These are phyloP conservation scores for Colletotrichum viniferum DNA, from an alignment of 2,329 filamentous ascomycete species.

Conservation along the genomic window DNA sequence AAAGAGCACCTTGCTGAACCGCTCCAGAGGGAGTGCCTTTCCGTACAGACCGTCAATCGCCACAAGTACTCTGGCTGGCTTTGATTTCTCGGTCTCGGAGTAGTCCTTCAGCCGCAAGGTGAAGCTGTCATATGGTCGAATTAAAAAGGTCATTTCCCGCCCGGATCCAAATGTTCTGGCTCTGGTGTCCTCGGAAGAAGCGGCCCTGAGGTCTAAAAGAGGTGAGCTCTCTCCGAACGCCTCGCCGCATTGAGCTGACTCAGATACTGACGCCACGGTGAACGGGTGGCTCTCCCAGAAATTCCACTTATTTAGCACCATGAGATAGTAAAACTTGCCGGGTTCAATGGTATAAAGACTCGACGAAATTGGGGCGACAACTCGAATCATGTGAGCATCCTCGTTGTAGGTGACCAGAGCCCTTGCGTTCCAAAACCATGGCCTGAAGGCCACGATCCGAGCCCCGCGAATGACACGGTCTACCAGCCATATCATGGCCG, in stretches of 20 bases:
- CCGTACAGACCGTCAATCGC: slow-evolving; percentile 52
- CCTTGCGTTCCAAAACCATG: slow-evolving; percentile 36
- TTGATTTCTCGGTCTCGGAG: slow-evolving; percentile 28
- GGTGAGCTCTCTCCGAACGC: slow-evolving; percentile 33
- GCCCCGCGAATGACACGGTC: slow-evolving; percentile 51
- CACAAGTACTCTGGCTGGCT: slow-evolving; percentile 32
- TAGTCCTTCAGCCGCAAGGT: slow-evolving; percentile 39
- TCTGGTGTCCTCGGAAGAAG: background rate
- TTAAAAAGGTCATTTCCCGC: slow-evolving; percentile 42
- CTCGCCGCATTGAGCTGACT: background rate
- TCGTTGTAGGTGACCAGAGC: slow-evolving; percentile 38
- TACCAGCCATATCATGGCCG: slow-evolving; percentile 50
- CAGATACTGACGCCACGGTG: slow-evolving; percentile 40
- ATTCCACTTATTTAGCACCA: slow-evolving; percentile 40
- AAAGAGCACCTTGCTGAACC: slow-evolving; percentile 44
- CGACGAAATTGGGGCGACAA: slow-evolving; percentile 38
- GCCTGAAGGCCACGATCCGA: slow-evolving; percentile 46
- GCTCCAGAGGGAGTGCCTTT: slow-evolving; percentile 38
- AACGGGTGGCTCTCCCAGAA: slow-evolving; percentile 58
- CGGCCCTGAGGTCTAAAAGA: slow-evolving; percentile 27
- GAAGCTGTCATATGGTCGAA: slow-evolving; percentile 50
- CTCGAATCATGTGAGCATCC: slow-evolving; percentile 44
- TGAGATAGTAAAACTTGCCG: slow-evolving; percentile 51
- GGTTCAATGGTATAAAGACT: slow-evolving; percentile 38
- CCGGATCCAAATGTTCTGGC: background rate